A percentile compares a stretch with the other conserved stretches of the same genome.
Conservation (phyloP, 106 monocot species). For the Dendrobium officinale region DNA sequence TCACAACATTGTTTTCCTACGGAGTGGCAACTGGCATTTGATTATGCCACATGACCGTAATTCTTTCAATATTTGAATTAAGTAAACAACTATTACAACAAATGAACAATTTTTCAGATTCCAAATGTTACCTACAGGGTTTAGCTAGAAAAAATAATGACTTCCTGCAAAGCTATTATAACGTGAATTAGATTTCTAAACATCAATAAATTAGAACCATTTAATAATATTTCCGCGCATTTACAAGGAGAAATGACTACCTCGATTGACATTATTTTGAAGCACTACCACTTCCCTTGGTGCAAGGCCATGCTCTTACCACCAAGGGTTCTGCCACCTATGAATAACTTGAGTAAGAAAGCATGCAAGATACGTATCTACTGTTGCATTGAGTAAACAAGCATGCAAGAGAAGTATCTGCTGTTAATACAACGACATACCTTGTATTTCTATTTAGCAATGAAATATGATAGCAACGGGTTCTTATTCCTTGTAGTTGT, state of each 20-base stretch:
- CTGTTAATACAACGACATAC: background rate
- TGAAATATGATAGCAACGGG: background rate
- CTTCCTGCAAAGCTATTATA: background rate
- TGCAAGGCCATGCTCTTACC: background rate
- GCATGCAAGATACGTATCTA: background rate
- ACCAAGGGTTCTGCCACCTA: background rate
- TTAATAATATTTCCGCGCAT: background rate
- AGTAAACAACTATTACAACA: background rate
- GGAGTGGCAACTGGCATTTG: background rate
- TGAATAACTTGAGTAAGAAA: background rate
- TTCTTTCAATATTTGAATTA: constrained; percentile 1
- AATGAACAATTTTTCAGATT: background rate
- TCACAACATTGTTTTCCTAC: background rate
- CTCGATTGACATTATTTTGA: background rate
- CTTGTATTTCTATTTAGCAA: background rate
- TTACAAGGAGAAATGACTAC: background rate
- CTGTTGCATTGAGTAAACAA: background rate
- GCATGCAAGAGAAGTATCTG: background rate
- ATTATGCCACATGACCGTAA: background rate
- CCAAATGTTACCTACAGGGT: background rate
- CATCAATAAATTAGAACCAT: background rate
- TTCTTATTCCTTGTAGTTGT: background rate
- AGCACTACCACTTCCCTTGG: background rate
- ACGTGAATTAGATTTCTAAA: background rate
- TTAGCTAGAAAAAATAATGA: background rate